Base-by-base conservation (phyloP, 2,329 filamentous ascomycete species). In the Rhynchosporium secalis region DNA sequence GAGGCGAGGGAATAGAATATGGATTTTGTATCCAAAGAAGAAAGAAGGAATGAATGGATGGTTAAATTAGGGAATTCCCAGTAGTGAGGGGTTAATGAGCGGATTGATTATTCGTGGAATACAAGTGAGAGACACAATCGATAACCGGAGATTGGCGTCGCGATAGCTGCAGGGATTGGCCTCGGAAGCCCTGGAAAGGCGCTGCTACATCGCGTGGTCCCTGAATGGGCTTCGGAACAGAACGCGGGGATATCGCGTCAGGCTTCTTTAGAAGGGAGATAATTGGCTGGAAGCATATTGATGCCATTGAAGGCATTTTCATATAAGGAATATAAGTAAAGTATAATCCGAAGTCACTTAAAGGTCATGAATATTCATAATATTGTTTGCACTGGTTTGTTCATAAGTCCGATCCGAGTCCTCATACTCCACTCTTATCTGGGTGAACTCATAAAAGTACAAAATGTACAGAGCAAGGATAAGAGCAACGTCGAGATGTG, bases 171-270 rank as follows among this genome's bases (percentile, higher is more conserved):
- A 41, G 31, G 38, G 43, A 20, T 46, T 46, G n/a, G 43, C 3
- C 4, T 36, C 31, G 29, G 20, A 20, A 15, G 47, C 47, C 15
- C 33, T 33, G 29, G 31, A n/a, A 4, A 49, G 45, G 45, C n/a
- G 31, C 45, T 36, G 31, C 6, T n/a, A 41, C 38, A 33, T 38
- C 56, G 29, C 45, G 45, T 48, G n/a, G 9, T 6, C 29, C 9
- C 56, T 56, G 54, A 56, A 45, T 58, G 56, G 45, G n/a, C 15
- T 20, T 15, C 8, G 56, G 33, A 15, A 8, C 41, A 6, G 45
- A 58, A 48, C 62, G 64, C 56, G 64, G 62, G 62, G 62, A 52
- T 64, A 63, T 66, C 59, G 64, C 48, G 64, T 61, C 31, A 31
- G 33, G 33, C 33, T 6, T 5, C 6, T 36, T 36, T 36, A 33